Evolutionary conservation across 2,329 filamentous ascomycete genomes (phyloP).

Genomic region (Colletotrichum spinosum): DNA sequence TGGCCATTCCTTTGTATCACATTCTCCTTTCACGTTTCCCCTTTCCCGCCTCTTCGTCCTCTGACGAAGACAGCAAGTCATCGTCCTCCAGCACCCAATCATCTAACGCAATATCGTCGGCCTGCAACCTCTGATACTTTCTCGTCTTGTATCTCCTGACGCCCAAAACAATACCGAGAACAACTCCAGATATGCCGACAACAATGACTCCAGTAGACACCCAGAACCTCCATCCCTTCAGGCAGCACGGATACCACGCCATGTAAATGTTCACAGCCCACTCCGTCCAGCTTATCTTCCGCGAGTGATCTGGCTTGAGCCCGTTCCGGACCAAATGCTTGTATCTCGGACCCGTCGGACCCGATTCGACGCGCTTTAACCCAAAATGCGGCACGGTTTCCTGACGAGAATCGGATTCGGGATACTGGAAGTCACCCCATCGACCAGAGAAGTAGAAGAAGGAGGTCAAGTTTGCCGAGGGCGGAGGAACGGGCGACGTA

Average conservation of each 20-base stretch:
- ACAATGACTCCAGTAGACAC: conserved; percentile 40
- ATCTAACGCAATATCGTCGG: conserved; percentile 42
- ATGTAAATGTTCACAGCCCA: conserved; percentile 44
- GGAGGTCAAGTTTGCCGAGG: conserved; percentile 45
- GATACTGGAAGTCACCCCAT: conserved; percentile 49
- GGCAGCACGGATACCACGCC: conserved; percentile 47
- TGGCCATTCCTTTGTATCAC: neutral
- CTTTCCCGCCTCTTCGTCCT: conserved; percentile 12
- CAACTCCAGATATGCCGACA: conserved; percentile 6
- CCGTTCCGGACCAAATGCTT: conserved; percentile 49
- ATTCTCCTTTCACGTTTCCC: neutral
- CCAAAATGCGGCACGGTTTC: conserved; percentile 45
- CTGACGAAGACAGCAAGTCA: conserved; percentile 17
- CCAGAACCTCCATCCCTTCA: conserved; percentile 49
- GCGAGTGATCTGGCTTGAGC: conserved; percentile 43
- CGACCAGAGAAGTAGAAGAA: conserved; percentile 49
- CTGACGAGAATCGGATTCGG: conserved; percentile 47
- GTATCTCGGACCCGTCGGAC: conserved; percentile 46
- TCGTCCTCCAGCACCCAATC: conserved; percentile 49
- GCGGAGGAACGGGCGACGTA: conserved; percentile 3
- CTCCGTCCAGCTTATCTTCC: conserved; percentile 43
- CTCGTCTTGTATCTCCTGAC: conserved; percentile 29
- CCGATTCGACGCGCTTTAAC: conserved; percentile 46
- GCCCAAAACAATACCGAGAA: conserved; percentile 21
- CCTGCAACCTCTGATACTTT: conserved; percentile 40